Evolutionary conservation across 225 moss, liverwort and hornwort species (phyloP).

Genomic region (Physcomitrellopsis africana): DNA sequence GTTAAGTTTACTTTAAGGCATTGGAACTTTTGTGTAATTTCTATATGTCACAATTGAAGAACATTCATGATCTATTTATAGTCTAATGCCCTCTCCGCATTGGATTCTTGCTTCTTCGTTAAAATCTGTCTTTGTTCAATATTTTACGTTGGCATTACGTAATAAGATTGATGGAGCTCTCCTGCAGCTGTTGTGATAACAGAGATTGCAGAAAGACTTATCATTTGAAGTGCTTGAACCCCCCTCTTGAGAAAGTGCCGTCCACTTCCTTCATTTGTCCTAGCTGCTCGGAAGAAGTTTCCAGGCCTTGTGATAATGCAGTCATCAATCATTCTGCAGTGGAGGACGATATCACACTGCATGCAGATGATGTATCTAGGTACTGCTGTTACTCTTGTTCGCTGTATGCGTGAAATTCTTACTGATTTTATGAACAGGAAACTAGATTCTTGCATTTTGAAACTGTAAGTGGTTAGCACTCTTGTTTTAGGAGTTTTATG

Average conservation of each 20-base stretch:
- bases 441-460: conserved; percentile 7
- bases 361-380: conserved; percentile 33
- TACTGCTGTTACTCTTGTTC: conserved; percentile 23
- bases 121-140: background rate
- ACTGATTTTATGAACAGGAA: background rate
- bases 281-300: conserved; percentile 36
- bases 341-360: conserved; percentile 22
- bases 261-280: conserved; percentile 44
- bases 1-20: conserved; percentile 3
- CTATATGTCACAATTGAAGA: background rate
- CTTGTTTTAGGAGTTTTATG: conserved; percentile 10
- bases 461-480: conserved; percentile 4
- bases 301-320: conserved; percentile 16
- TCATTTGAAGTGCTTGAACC: conserved; percentile 56
- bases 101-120: background rate
- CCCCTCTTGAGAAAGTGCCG: conserved; percentile 46
- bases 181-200: conserved; percentile 57
- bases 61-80: no score
- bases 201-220: conserved; percentile 48
- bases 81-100: no score
- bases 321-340: conserved; percentile 14
- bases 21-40: background rate
- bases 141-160: background rate
- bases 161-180: background rate
- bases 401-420: conserved; percentile 7